Percentiles rank a stretch among this genome's conserved stretches.
Evolutionary conservation across 345 rosid genomes (phyloP).

Genomic region (Eucalyptus camaldulensis): DNA sequence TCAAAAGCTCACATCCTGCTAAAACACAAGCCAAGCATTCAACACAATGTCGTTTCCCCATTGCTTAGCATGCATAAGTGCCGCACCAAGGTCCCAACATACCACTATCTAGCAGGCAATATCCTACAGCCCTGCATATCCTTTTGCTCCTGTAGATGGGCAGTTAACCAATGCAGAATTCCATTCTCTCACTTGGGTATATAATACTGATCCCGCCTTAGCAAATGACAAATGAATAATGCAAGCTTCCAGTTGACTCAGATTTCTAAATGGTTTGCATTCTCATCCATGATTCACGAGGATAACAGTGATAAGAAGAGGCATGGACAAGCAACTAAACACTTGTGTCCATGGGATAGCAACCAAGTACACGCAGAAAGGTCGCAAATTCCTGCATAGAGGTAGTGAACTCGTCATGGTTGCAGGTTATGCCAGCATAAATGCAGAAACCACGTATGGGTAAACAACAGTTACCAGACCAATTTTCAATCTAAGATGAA

Average conservation of each 20-base stretch:
- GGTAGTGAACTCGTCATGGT: neutral
- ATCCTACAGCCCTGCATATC: neutral
- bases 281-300: neutral
- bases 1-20: neutral
- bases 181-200: neutral
- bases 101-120: neutral
- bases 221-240: neutral
- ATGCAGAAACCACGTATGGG: neutral
- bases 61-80: neutral
- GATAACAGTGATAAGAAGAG: neutral
- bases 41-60: neutral
- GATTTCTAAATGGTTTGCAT: neutral
- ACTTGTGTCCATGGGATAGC: constrained; percentile 34
- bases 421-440: neutral
- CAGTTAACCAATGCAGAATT: neutral
- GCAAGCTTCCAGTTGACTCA: neutral
- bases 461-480: neutral
- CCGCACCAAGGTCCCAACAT: neutral
- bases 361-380: constrained; percentile 56
- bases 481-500: neutral
- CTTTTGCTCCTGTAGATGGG: neutral
- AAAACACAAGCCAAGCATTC: neutral
- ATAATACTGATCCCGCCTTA: neutral
- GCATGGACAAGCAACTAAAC: neutral
- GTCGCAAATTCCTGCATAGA: constrained; percentile 43